These are phyloP conservation scores for Scheffersomyces quercinus DNA, from an alignment of 1,139 yeast genomes.

Conservation along the genomic window DNA sequence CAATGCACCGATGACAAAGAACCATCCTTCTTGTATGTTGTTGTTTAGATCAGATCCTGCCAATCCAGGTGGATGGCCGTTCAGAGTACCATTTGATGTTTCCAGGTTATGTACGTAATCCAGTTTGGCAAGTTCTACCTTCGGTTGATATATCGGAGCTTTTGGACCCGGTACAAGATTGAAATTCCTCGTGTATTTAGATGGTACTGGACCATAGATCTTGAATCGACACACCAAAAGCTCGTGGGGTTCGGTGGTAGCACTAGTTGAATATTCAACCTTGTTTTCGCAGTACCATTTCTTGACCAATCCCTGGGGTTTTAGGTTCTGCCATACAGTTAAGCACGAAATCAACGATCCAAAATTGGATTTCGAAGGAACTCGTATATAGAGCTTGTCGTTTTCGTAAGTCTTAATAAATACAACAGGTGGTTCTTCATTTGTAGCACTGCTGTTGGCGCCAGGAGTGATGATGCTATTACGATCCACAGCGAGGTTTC, in stretches of 20 bases:
- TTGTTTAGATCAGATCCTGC: conserved; percentile 9
- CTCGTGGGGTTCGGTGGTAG: conserved; percentile 35
- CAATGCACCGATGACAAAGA: conserved; percentile 71
- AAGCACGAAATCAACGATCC: conserved; percentile 51
- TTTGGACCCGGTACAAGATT: conserved; percentile 44
- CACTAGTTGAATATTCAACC: conserved; percentile 26
- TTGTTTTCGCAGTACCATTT: conserved; percentile 55
- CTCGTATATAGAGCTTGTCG: conserved; percentile 48
- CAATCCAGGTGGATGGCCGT: background rate
- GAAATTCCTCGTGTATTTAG: conserved; percentile 38
- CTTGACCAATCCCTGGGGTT: conserved; percentile 57
- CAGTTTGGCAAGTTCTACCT: conserved; percentile 8
- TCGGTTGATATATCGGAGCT: conserved; percentile 46
- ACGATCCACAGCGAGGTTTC: conserved; percentile 1
- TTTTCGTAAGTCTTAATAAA: conserved; percentile 49
- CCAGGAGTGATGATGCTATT: background rate
- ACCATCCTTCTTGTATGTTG: conserved; percentile 62
- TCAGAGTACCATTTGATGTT: conserved; percentile 1
- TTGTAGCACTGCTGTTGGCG: background rate
- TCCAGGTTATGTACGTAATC: too few relatives aligned
- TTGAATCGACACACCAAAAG: conserved; percentile 65
- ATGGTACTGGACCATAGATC: conserved; percentile 61
- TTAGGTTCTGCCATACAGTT: conserved; percentile 65
- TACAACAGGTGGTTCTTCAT: conserved; percentile 44
- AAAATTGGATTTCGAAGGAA: conserved; percentile 46